These are phyloP conservation scores for Leccinum solheimii DNA, from an alignment of 1,284 basidiomycete species.

Conservation along the genomic window DNA sequence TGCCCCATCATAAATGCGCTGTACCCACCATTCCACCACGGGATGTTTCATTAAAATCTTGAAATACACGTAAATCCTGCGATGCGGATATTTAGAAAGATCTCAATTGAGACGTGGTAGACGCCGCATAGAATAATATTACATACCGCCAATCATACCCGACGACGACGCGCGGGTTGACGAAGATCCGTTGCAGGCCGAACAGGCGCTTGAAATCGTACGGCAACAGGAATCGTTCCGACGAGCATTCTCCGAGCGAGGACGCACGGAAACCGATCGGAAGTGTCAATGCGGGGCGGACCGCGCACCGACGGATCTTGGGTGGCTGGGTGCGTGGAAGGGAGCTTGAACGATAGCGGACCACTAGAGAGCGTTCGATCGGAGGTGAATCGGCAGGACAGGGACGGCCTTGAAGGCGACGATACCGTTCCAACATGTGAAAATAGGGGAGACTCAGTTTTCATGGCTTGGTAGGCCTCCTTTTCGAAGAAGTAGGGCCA, in stretches of 20 bases:
- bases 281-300: constrained; percentile 36
- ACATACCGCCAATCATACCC: too few relatives aligned
- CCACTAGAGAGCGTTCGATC: constrained; percentile 32
- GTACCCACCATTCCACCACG: too few relatives aligned
- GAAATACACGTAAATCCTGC: too few relatives aligned
- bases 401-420: constrained; percentile 50
- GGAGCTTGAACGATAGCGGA: constrained; percentile 21
- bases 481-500: constrained; percentile 56
- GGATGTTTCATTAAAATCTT: too few relatives aligned
- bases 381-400: constrained; percentile 39
- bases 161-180: too few relatives aligned
- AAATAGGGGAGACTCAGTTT: constrained; percentile 46
- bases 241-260: constrained; percentile 45
- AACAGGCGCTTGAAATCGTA: constrained; percentile 56
- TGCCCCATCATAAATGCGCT: too few relatives aligned
- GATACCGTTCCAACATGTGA: constrained; percentile 63
- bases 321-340: constrained; percentile 19
- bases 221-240: constrained; percentile 55
- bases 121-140: too few relatives aligned
- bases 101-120: too few relatives aligned
- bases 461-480: constrained; percentile 36
- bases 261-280: constrained; percentile 48
- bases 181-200: constrained; percentile 27
- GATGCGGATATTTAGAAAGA: too few relatives aligned
- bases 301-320: constrained; percentile 15